phyloP scores from a whole-genome alignment of 306 rosid genomes.

The Casuarina glauca region DNA sequence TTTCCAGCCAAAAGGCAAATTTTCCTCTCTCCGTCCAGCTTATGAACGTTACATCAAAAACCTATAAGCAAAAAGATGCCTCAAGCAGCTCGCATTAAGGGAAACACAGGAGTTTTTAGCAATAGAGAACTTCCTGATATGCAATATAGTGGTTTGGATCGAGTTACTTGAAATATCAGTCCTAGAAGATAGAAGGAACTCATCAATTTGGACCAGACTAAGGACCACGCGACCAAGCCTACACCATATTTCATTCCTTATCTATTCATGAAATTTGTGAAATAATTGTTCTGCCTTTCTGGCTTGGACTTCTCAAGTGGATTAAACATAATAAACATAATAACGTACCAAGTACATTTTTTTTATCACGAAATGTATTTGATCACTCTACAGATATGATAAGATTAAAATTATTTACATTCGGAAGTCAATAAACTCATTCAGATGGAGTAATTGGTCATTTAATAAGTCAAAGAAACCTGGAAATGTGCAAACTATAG shows the following conservation, averaged over 20 bases:
- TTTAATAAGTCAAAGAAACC: not conserved
- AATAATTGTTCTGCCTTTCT: not conserved
- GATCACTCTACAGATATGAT: not conserved
- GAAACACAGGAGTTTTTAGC: not conserved
- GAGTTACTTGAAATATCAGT: not conserved
- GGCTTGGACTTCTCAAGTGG: not conserved
- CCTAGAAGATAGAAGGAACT: not conserved
- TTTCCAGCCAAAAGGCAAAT: constrained; percentile 1
- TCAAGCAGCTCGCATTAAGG: not conserved
- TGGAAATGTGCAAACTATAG: not conserved
- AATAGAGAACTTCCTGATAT: not conserved
- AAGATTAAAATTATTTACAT: not conserved
- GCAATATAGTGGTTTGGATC: not conserved
- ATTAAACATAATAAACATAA: not conserved
- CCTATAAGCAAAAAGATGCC: not conserved
- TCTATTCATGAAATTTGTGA: too few species aligned
- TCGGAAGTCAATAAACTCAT: not conserved
- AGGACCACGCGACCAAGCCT: not conserved
- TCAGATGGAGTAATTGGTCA: not conserved
- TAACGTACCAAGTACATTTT: not conserved
- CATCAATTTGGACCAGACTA: not conserved
- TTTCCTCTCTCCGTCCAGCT: not conserved
- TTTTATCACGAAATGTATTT: not conserved
- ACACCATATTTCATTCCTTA: not conserved
- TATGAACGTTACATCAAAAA: not conserved